phyloP scores from a whole-genome alignment of 2,329 filamentous ascomycete species.

The Aspergillus sp. region DNA sequence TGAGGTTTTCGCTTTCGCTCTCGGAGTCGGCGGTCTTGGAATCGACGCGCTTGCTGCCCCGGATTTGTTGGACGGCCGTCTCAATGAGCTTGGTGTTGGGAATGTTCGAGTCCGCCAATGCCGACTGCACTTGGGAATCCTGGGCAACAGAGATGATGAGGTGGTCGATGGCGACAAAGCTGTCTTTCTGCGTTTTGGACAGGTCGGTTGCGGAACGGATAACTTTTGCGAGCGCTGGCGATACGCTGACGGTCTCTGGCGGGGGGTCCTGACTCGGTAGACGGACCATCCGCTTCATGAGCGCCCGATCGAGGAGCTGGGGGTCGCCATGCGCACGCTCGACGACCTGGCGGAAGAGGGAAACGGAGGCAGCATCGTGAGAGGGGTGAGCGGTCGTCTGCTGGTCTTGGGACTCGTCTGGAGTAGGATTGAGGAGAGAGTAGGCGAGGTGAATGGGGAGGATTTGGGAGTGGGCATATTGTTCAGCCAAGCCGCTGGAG shows the following conservation, averaged over 20 bases:
- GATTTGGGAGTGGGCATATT: conserved; percentile 89
- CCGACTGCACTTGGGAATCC: conserved; percentile 69
- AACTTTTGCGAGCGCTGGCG: conserved; percentile 77
- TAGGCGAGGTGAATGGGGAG: conserved; percentile 84
- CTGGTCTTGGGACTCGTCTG: conserved; percentile 70
- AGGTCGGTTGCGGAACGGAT: conserved; percentile 82
- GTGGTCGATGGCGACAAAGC: conserved; percentile 91
- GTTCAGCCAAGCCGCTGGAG: conserved; percentile 80
- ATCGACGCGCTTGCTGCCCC: conserved; percentile 89
- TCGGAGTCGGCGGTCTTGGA: conserved; percentile 93
- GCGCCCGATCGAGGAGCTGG: conserved; percentile 78
- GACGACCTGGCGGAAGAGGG: conserved; percentile 92
- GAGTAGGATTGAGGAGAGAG: conserved; percentile 45
- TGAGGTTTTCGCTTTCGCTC: conserved; percentile 88
- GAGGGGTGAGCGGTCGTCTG: conserved; percentile 65
- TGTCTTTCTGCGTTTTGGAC: conserved; percentile 97
- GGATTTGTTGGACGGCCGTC: conserved; percentile 84
- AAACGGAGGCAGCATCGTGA: conserved; percentile 59
- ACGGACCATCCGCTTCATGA: conserved; percentile 90
- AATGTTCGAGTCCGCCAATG: conserved; percentile 81
- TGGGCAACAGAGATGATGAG: conserved; percentile 82
- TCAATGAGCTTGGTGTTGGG: conserved; percentile 89
- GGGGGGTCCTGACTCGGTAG: conserved; percentile 93
- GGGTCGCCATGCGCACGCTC: conserved; percentile 91
- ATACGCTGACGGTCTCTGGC: conserved; percentile 80